Conservation (phyloP, 1,284 basidiomycete genomes). For the Sphaerobolus stellatus region DNA sequence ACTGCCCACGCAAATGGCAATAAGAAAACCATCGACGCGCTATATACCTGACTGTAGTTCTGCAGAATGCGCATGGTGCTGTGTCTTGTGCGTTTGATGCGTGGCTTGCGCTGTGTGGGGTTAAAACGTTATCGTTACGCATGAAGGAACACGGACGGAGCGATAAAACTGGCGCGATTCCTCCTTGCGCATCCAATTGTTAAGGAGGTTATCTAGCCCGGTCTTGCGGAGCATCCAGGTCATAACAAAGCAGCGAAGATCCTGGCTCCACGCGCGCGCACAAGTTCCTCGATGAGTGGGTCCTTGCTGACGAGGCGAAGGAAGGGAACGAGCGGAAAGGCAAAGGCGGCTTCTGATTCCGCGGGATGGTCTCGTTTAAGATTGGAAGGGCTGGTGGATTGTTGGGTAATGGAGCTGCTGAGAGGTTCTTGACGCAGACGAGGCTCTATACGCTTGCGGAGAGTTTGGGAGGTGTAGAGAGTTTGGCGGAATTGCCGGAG, state of each 20-base stretch:
- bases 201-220: constrained; percentile 85
- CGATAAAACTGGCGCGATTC: constrained; percentile 75
- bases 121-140: constrained; percentile 86
- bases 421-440: constrained; percentile 68
- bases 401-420: too few species aligned
- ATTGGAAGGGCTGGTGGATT: too few species aligned
- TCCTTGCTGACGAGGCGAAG: too few species aligned
- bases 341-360: constrained; percentile 68
- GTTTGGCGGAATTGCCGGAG: constrained; percentile 80
- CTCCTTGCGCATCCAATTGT: constrained; percentile 60
- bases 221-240: constrained; percentile 61
- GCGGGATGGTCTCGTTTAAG: constrained; percentile 82
- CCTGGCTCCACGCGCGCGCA: too few species aligned
- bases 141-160: constrained; percentile 88
- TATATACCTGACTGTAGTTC: constrained; percentile 56
- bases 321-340: too few species aligned
- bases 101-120: constrained; percentile 89
- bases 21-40: not conserved
- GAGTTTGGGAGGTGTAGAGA: constrained; percentile 90
- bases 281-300: too few species aligned
- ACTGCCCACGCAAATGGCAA: not conserved
- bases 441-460: constrained; percentile 86
- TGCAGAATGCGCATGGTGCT: constrained; percentile 91
- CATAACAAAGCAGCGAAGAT: too few species aligned
- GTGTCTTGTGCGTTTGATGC: constrained; percentile 87